Evolutionary conservation across 495 filamentous ascomycete species (phyloP).

Genomic region (Hypoxylon perforatum): DNA sequence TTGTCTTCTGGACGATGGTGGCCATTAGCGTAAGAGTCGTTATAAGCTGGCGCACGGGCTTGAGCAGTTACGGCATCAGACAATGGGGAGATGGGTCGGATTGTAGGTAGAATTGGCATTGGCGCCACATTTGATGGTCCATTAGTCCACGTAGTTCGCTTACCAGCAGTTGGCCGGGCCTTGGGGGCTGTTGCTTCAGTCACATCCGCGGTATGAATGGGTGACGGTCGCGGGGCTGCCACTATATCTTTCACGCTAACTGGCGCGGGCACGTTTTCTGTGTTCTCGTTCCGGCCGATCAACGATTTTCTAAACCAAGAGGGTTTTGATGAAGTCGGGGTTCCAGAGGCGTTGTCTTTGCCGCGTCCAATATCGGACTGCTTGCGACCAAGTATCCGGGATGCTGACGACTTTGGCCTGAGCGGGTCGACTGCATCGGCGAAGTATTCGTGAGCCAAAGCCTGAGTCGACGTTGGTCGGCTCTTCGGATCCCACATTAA

Average conservation of each 20-base stretch:
- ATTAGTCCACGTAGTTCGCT: conserved; percentile 90
- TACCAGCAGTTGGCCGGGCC: conserved; percentile 68
- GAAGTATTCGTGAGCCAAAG: conserved; percentile 94
- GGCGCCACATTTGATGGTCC: conserved; percentile 84
- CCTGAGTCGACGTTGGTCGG: conserved; percentile 93
- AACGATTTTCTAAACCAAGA: conserved; percentile 98
- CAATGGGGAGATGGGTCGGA: conserved; percentile 91
- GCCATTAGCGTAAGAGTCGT: conserved; percentile 53
- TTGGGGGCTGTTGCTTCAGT: conserved; percentile 65
- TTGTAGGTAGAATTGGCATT: conserved; percentile 97
- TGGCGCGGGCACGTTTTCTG: conserved; percentile 48
- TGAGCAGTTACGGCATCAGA: conserved; percentile 94
- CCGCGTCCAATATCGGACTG: conserved; percentile 79
- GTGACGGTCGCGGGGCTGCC: conserved; percentile 62
- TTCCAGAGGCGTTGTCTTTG: conserved; percentile 73
- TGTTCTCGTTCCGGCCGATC: conserved; percentile 69
- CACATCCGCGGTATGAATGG: conserved; percentile 67
- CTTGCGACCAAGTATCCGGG: conserved; percentile 85
- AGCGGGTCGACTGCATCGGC: conserved; percentile 94
- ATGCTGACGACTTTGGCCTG: conserved; percentile 88
- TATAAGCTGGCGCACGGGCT: conserved; percentile 66
- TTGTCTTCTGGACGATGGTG: conserved; percentile 66
- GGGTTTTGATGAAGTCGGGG: conserved; percentile 78
- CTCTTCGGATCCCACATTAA: conserved; percentile 98
- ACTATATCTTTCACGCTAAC: conserved; percentile 41